Base-by-base conservation (phyloP, 2,329 filamentous ascomycete species). In the Arthrocladium fulminans region DNA sequence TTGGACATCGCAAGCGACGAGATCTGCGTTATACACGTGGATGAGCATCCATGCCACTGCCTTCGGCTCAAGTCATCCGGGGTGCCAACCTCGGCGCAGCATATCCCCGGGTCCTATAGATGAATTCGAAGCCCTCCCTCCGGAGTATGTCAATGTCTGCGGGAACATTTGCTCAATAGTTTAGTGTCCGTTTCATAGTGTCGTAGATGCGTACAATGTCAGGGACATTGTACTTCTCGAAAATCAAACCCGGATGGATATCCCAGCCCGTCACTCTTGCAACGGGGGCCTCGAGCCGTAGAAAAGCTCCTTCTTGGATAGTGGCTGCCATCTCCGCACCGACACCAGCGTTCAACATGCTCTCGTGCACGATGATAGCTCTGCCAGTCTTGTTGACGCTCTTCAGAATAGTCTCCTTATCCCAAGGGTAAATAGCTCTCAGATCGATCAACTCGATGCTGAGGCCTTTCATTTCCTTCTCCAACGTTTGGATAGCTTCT, bases 361-460 rank as follows among this genome's bases (percentile, higher is more conserved):
- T 83, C 68, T 96, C 89, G 62, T 96, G 89, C 5, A 96, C 89
- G 1, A 96, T 83, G 47, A 96, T 77, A 32, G 85, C 88, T 51
- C 87, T 71, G 0, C 89, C 88, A 0, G 89, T 95, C 72, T 92
- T 94, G 58, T 77, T 79, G 12, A 94, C 89, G 55, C 88, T 95
- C 46, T 83, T 72, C 51, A 94, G 73, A 1, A 96, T 77, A 0
- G 84, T 85, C 62, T 83, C 74, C 60, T 86, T 80, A 63, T 96
- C 89, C 89, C 89, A 96, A 0, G 89, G 89, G 61, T 94, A 95
- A 45, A 96, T 75, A 0, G 89, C 94, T 49, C 88, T 76, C 49
- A 96, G 69, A 62, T 96, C 89, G 51, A 96, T 88, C 49, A 96
- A 72, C 71, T 96, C 89, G 13, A 88, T 77, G 3, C 77, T 84